Conservation (phyloP, 345 rosid genomes). For the Gynandropsis gynandra region DNA sequence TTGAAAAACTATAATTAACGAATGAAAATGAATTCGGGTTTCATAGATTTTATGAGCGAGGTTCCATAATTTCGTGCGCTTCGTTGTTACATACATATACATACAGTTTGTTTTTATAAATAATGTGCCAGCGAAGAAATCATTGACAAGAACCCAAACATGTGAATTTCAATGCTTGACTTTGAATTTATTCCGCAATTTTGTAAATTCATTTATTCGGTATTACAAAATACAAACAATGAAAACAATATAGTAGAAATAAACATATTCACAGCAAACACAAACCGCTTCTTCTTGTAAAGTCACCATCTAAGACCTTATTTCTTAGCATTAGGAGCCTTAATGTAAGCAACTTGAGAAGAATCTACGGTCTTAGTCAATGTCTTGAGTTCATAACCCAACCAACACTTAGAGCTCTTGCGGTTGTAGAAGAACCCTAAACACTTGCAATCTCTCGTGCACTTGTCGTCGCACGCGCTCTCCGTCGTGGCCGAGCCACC, state of each 20-base stretch:
- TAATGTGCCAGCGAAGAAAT: no score
- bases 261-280: not conserved
- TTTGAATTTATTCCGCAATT: no score
- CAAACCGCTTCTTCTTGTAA: not conserved
- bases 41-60: no score
- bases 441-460: slow-evolving; percentile 49
- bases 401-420: slow-evolving; percentile 44
- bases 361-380: slow-evolving; percentile 25
- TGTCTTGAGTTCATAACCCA: slow-evolving; percentile 53
- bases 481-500: slow-evolving; percentile 35
- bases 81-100: no score
- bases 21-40: no score
- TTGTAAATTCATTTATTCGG: no score
- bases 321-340: slow-evolving; percentile 21
- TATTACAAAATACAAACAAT: not conserved
- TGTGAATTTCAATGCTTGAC: no score
- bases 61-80: no score
- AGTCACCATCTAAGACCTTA: slow-evolving; percentile 16
- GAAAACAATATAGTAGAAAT: not conserved
- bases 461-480: slow-evolving; percentile 43
- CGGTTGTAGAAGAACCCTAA: slow-evolving; percentile 49
- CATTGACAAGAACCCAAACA: no score
- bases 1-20: no score
- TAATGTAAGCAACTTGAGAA: slow-evolving; percentile 25
- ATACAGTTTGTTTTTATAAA: no score